Evolutionary conservation across 495 filamentous ascomycete genomes (phyloP), one percentile per base, ranked within the genome.

Genomic region (Thozetella sp.): DNA sequence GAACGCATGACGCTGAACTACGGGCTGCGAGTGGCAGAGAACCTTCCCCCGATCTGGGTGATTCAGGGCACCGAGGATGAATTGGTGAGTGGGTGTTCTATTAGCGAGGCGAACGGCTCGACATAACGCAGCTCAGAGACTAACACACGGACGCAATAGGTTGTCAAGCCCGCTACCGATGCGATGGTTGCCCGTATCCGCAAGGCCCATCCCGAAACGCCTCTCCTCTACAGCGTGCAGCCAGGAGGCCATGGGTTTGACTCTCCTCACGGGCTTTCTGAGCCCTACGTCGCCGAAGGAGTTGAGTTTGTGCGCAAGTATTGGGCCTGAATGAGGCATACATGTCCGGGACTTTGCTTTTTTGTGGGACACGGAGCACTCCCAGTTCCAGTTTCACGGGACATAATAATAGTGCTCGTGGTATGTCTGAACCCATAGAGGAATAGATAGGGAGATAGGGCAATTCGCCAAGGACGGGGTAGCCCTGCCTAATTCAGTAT

Each of bases 161-260:
- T 66, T 17, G 15, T 43, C 0, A 56, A 54, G 53, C 27, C 3
- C n/a, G 46, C 22, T 56, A 56, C 58, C 20, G 64, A 67, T 50
- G 58, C 61, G 48, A n/a, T 67, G 46, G 56, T 67, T 4, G 45
- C 37, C 10, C 46, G 24, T 34, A 51, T 63, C 10, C 27, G 40
- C 19, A 34, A 56, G 54, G 57, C 43, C 22, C 34, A 54, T 27
- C 63, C 63, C 0, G 23, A 45, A 17, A 48, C 53, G 25, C 30
- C 30, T 30, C 22, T 68, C 6, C 60, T 59, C 23, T 65, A 68
- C 45, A 68, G 54, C 0, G 57, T 63, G 6, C 22, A 43, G 22
- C 24, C 34, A 11, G 65, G 65, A 0, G 55, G 34, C 0, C 65
- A 68, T 53, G 59, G 60, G 48, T 63, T 65, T 25, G 65, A 65